These are phyloP conservation scores for Gossypium longicalyx DNA, from an alignment of 345 rosid species.

Conservation along the genomic window DNA sequence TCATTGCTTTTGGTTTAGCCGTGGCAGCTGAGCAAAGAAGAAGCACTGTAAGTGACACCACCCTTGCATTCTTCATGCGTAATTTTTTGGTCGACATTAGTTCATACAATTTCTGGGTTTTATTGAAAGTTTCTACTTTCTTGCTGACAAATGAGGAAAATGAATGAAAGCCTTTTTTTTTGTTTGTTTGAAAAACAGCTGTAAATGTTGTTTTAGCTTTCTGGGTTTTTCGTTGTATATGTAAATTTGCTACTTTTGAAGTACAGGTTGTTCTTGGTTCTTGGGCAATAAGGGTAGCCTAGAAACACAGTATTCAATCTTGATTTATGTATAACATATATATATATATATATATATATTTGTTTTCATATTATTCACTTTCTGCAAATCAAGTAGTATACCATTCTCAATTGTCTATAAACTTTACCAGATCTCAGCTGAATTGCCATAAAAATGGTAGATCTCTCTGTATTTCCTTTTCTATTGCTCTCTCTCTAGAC, in stretches of 20 bases:
- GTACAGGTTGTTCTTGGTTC: not conserved
- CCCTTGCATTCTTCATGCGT: not conserved
- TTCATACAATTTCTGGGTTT: constrained; percentile 9
- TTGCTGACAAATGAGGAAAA: not conserved
- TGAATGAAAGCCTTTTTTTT: not conserved
- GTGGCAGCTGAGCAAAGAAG: constrained; percentile 96
- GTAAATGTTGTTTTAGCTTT: constrained; percentile 4
- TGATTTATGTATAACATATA: not conserved
- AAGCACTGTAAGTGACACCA: constrained; percentile 61
- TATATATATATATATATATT: too few species aligned
- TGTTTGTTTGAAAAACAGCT: not conserved
- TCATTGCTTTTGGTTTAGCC: constrained; percentile 91
- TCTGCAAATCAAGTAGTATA: not conserved
- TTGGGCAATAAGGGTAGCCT: not conserved
- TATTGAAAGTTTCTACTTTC: constrained; percentile 10
- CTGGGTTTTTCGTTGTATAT: not conserved
- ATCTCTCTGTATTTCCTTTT: constrained; percentile 4
- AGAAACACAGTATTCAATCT: not conserved
- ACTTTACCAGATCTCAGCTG: constrained; percentile 7
- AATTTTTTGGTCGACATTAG: not conserved
- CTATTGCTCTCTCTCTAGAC: not conserved
- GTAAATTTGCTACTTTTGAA: not conserved
- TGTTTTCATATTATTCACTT: too few species aligned
- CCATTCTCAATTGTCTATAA: not conserved
- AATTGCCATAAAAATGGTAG: constrained; percentile 10